These are phyloP conservation scores for Brassica carinata DNA, from an alignment of 345 rosid genomes.

Conservation along the genomic window DNA sequence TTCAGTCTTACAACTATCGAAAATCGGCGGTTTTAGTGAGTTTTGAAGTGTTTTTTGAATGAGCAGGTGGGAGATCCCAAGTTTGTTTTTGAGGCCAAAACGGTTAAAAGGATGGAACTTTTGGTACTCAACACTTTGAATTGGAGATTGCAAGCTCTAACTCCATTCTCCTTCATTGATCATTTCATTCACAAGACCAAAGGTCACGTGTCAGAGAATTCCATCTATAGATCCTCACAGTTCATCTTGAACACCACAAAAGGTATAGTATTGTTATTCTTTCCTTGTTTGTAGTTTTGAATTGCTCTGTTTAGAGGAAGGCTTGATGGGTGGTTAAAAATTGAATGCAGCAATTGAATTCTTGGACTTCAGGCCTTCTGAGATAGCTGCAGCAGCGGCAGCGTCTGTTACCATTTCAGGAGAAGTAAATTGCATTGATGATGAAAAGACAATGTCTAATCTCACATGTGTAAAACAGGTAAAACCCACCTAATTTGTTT, in stretches of 20 bases:
- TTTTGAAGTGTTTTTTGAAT: neutral
- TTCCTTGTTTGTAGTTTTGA: constrained; percentile 11
- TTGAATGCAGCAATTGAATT: constrained; percentile 78
- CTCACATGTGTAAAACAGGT: constrained; percentile 58
- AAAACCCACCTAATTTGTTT: constrained; percentile 27
- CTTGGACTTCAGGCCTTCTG: constrained; percentile 78
- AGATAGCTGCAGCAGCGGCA: constrained; percentile 77
- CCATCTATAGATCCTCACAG: constrained; percentile 46
- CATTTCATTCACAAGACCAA: constrained; percentile 48
- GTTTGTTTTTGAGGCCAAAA: constrained; percentile 57
- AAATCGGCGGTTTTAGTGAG: neutral
- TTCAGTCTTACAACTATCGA: neutral
- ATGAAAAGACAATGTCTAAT: constrained; percentile 42
- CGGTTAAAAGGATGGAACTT: constrained; percentile 76
- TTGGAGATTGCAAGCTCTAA: constrained; percentile 63
- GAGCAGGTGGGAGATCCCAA: constrained; percentile 56
- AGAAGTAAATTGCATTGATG: constrained; percentile 45
- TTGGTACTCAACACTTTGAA: constrained; percentile 55
- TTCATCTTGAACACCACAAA: constrained; percentile 56
- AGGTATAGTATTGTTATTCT: constrained; percentile 41
- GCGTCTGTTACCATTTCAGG: constrained; percentile 52
- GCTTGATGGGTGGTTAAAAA: constrained; percentile 17
- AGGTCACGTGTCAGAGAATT: constrained; percentile 42
- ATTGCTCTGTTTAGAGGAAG: constrained; percentile 14
- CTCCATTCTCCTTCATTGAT: constrained; percentile 65